A percentile compares a stretch with the other conserved stretches of the same genome.
Conservation (phyloP, 2,329 filamentous ascomycete species). For the Botrytis tulipae region DNA sequence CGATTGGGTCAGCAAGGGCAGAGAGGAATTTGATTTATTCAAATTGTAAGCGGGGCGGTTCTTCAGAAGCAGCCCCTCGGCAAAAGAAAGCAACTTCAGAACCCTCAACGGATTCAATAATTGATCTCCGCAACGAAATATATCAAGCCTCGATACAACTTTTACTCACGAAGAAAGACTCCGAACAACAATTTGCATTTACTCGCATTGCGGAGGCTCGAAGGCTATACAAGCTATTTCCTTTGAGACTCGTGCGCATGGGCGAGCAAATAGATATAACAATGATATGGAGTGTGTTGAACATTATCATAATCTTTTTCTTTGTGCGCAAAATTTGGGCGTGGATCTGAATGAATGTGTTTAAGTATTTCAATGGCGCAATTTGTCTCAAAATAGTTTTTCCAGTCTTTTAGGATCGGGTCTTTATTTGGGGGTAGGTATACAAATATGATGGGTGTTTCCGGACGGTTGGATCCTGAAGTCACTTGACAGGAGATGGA, state of each 20-base stretch:
- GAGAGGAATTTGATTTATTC: conserved; percentile 18
- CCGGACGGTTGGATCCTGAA: neutral
- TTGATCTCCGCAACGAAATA: neutral
- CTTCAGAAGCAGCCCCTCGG: no score
- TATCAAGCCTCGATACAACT: neutral
- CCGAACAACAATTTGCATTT: neutral
- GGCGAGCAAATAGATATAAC: neutral
- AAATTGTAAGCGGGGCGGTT: conserved; percentile 29
- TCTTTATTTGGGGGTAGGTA: neutral
- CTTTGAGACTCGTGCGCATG: neutral
- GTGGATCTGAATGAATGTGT: neutral
- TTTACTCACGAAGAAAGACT: neutral
- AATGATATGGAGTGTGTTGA: neutral
- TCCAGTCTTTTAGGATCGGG: neutral
- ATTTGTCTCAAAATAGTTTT: neutral
- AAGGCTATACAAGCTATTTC: no score
- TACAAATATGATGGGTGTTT: neutral
- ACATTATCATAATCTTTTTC: neutral
- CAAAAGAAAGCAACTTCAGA: neutral
- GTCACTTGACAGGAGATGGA: neutral
- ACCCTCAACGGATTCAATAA: neutral
- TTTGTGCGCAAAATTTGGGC: neutral
- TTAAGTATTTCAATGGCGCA: neutral
- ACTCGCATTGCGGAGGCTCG: neutral
- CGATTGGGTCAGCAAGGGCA: conserved; percentile 4